These are phyloP conservation scores for Pichiaceae sp. DNA, from an alignment of 1,139 yeast species.

Conservation along the genomic window DNA sequence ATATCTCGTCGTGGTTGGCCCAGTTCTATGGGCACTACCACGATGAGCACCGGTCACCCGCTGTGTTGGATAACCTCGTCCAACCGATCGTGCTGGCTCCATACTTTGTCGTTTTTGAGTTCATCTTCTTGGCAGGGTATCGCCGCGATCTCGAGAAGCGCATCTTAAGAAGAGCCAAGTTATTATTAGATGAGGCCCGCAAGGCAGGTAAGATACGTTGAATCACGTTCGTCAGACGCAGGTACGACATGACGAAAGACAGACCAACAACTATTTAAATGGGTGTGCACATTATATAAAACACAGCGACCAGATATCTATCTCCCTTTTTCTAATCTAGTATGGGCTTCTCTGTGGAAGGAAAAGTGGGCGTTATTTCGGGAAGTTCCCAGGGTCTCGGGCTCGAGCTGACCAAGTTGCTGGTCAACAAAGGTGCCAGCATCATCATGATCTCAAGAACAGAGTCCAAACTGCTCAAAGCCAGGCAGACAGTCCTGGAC, in stretches of 20 bases:
- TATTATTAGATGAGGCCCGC: conserved; percentile 10
- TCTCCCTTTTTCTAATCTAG: too few species aligned
- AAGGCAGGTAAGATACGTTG: too few species aligned
- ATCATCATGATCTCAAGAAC: conserved; percentile 77
- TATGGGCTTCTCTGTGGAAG: conserved; percentile 27
- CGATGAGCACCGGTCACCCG: conserved; percentile 81
- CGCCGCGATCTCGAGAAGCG: conserved; percentile 43
- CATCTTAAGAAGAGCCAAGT: conserved; percentile 47
- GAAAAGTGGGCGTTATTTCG: conserved; percentile 65
- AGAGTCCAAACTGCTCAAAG: conserved; percentile 42
- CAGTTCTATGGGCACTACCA: conserved; percentile 87
- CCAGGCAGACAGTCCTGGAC: conserved; percentile 54
- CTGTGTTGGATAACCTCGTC: conserved; percentile 68
- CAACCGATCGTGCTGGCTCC: conserved; percentile 92
- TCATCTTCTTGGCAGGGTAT: conserved; percentile 60
- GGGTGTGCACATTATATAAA: too few species aligned
- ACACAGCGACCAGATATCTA: too few species aligned
- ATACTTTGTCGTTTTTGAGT: conserved; percentile 75
- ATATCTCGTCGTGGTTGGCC: conserved; percentile 62
- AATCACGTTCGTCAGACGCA: too few species aligned
- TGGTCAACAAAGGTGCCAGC: conserved; percentile 45
- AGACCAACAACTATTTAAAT: too few species aligned
- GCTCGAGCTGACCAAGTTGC: conserved; percentile 57
- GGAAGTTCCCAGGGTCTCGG: conserved; percentile 98
- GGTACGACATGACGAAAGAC: too few species aligned